Evolutionary conservation across 2,329 filamentous ascomycete genomes (phyloP), one percentile per base, ranked within the genome.

Genomic region (Trichoderma endophyticum): DNA sequence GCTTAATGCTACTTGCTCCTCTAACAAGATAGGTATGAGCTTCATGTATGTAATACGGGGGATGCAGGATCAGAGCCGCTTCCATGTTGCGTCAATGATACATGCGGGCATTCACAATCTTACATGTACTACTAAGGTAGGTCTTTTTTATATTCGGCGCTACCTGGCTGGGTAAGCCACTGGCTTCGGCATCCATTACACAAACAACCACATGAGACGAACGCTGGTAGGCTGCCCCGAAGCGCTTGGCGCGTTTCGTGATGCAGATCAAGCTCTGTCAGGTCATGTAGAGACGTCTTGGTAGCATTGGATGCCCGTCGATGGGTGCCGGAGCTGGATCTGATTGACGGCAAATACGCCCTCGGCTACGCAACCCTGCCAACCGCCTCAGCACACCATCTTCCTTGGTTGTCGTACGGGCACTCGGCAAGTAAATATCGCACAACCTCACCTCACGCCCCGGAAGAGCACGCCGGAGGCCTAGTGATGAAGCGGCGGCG

Each of bases 341-440:
- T 70, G 43, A 70, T 63, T 70, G 68, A 70, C 43, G 68, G 68
- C 68, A 63, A 71, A 71, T 56, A 59, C 39, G 43, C 48, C 43
- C 48, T 43, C 32, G 60, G 66, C 34, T 48, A 34, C 66, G 24
- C 21, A 21, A n/a, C 28, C 15, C 57, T 60, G 57, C 57, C 21
- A 60, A 60, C 34, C 66, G 54, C 60, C 60, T 43, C 60, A 39
- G 28, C 43, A 39, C 59, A 63, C 68, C 68, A 60, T 26, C 59
- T 56, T 48, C 6, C 24, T 9, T 32, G 4, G n/a, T 21, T 30
- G 1, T 60, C 28, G 32, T 60, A 32, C 56, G 15, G 56, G 57
- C 57, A 34, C 57, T 34, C 30, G 57, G 18, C 28, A 32, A 54
- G 24, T 39, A 51, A 63, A 63, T 64, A 39, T 70, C 43, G 68